Base-by-base conservation (phyloP, 225 moss, liverwort and hornwort genomes). In the Pleurozium schreberi region DNA sequence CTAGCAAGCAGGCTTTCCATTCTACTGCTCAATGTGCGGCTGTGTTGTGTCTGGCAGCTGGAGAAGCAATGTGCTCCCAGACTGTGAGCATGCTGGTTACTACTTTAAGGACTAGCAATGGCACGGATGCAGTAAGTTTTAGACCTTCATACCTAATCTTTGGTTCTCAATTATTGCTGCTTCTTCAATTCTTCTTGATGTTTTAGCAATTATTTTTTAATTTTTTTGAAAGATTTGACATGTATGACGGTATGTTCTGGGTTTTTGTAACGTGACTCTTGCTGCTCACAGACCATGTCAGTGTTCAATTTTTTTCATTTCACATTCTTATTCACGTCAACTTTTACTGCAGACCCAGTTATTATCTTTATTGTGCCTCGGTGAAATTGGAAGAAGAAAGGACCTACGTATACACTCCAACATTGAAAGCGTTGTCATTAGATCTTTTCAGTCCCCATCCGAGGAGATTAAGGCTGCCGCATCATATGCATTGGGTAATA, bases 401-500 rank as follows among this genome's bases (percentile, higher is more conserved):
- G 99, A 99, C 91, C 85, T 99, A 53, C 95, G 95, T 90, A 80
- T 90, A 63, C 99, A 99, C 91, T 90, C 91, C 84, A 96, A 97
- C 88, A 97, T 99, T 91, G 95, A 99, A 96, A 94, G 81, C 87
- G 99, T 99, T 59, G 96, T 99, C 64, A 94, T 99, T 84, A 93
- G 93, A 89, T 99, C 99, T 52, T 99, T 99, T 85, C 97, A 96
- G 90, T 99, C 99, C 69, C 97, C 99, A 80, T 96, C 96, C 45
- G 99, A 99, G 93, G 99, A 99, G 91, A 97, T 99, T 78, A 99
- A 99, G 91, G 96, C 95, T 86, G 99, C 99, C 80, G 99, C 97
- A 68, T 99, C 99, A 64, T 99, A 96, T 88, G 96, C 99, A 88
- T 95, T 99, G 86, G 99, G 99, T 66, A 99, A 97, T 84, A 96